A percentile compares a stretch with the other conserved stretches of the same genome.
Evolutionary conservation across 2,329 filamentous ascomycete species (phyloP).

Genomic region (Dissoconium aciculare): DNA sequence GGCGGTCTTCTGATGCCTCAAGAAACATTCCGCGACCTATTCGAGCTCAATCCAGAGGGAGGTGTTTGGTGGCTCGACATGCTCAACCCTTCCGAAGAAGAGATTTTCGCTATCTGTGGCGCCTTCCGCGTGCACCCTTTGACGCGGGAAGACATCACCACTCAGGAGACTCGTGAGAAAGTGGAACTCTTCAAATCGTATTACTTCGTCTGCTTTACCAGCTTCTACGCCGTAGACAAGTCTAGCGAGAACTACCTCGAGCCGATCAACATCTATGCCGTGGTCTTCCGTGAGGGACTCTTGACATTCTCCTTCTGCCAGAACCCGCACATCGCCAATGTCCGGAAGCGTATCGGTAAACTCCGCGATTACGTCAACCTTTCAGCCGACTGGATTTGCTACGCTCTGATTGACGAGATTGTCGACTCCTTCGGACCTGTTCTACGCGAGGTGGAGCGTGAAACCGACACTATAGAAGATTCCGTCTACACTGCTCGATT

Average conservation of each 20-base stretch:
- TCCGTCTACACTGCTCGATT: slow-evolving; percentile 83
- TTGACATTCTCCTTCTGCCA: slow-evolving; percentile 86
- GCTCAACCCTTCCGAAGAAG: slow-evolving; percentile 75
- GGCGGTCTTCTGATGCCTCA: slow-evolving; percentile 79
- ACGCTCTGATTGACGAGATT: slow-evolving; percentile 95
- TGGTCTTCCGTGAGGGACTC: slow-evolving; percentile 90
- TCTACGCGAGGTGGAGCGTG: slow-evolving; percentile 71
- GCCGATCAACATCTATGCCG: slow-evolving; percentile 89
- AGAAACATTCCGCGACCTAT: slow-evolving; percentile 78
- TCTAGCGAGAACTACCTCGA: slow-evolving; percentile 72
- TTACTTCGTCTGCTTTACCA: slow-evolving; percentile 95
- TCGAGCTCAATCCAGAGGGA: slow-evolving; percentile 52
- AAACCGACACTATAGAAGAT: slow-evolving; percentile 88
- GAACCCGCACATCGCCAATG: slow-evolving; percentile 74
- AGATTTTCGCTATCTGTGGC: slow-evolving; percentile 75
- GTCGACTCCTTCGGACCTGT: slow-evolving; percentile 89
- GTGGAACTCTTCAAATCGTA: slow-evolving; percentile 95
- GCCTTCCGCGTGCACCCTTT: slow-evolving; percentile 92
- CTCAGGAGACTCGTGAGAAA: slow-evolving; percentile 92
- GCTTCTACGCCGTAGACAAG: slow-evolving; percentile 72
- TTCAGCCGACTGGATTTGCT: slow-evolving; percentile 97
- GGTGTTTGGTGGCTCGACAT: slow-evolving; percentile 99
- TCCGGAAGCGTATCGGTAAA: slow-evolving; percentile 79
- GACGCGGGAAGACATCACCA: slow-evolving; percentile 90
- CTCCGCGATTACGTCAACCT: slow-evolving; percentile 90